These are phyloP conservation scores for Nosema bombycis DNA, from an alignment of 371 early-diverging fungal genomes.

Conservation along the genomic window DNA sequence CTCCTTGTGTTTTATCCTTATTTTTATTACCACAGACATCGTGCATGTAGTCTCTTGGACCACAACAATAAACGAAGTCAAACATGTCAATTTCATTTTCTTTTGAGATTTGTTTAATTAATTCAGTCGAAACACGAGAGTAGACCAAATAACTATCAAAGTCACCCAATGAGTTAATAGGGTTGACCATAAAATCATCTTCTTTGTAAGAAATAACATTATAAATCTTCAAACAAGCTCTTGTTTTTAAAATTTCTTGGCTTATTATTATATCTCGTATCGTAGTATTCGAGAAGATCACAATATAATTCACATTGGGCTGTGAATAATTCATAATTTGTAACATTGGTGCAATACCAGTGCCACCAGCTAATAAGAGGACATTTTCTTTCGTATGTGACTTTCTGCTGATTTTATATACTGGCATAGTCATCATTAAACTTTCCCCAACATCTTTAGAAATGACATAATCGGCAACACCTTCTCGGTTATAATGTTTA, in stretches of 20 bases:
- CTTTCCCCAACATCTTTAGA: conserved; percentile 17
- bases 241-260: conserved; percentile 69
- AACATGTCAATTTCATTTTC: conserved; percentile 50
- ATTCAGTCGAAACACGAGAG: background rate
- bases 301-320: conserved; percentile 74
- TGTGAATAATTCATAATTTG: conserved; percentile 68
- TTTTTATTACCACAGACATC: conserved; percentile 74
- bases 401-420: conserved; percentile 18
- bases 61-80: conserved; percentile 75
- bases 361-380: conserved; percentile 86
- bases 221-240: conserved; percentile 73
- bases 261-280: conserved; percentile 76
- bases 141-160: background rate
- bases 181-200: background rate
- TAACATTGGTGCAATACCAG: conserved; percentile 83
- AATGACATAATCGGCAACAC: conserved; percentile 16
- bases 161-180: background rate
- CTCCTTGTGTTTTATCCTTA: conserved; percentile 75
- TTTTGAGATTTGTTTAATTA: background rate
- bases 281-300: conserved; percentile 77
- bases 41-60: conserved; percentile 70
- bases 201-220: conserved; percentile 72
- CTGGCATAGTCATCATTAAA: background rate
- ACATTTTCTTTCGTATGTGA: conserved; percentile 66
- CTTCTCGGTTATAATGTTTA: conserved; percentile 42